Base-by-base conservation (phyloP, 345 rosid genomes). In the Noccaea caerulescens region DNA sequence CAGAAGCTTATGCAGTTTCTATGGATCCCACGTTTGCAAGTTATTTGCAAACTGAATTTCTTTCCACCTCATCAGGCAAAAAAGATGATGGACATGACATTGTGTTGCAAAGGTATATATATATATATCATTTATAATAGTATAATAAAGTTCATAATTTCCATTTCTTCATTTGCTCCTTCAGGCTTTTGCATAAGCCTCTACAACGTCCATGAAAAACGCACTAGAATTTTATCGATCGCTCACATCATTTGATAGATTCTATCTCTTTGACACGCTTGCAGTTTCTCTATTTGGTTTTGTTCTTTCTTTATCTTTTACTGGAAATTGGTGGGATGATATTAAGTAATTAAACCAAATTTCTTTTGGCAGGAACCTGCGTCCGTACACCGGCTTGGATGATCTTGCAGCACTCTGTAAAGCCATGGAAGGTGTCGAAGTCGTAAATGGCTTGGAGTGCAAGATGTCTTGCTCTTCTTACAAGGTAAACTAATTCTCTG, bases 401-500 rank as follows among this genome's bases (percentile, higher is more conserved):
- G 98, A 91, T 72, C 70, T 66, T 70, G 76, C 88, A 61, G 88
- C 88, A 50, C 52, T 66, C n/a, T 76, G 85, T 75, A 49, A 73
- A 73, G 93, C 95, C 58, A 83, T 86, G 87, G 96, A 94, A 67
- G 89, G 82, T 66, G 88, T 87, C 59, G 77, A 76, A 69, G 69
- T 82, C 58, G 72, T 84, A 77, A 93, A 93, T 78, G 98, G 98
- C 62, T 80, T 93, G 73, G 98, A 93, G 77, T 87, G 92, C 79
- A 89, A 90, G 84, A 80, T 91, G 68, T 79, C 94, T 57, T 89
- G 96, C 88, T 91, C 71, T 72, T 87, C 97, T 33, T 87, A 72
- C 80, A 93, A 93, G 98, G 98, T 93, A 73, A 47, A 14, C 8
- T 43, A 8, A 16, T 14, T 16, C 14, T 37, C 39, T 42, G n/a